phyloP scores from a whole-genome alignment of 805 yeast genomes.

The Metschnikowia amazonensis region DNA sequence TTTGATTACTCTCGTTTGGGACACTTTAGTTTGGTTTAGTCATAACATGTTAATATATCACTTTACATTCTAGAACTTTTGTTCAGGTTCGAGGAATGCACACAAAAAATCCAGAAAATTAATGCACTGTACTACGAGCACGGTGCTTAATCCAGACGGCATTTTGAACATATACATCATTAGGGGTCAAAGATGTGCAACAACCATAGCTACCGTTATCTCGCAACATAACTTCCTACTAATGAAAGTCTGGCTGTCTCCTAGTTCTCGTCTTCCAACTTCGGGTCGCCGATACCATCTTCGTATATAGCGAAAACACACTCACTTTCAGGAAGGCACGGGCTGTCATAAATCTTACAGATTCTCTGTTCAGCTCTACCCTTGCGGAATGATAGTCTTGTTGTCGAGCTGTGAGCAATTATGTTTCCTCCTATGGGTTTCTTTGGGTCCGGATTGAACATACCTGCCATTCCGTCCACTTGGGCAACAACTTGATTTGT shows the following conservation, averaged over 20 bases:
- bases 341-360: constrained; percentile 93
- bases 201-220: not conserved
- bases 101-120: not conserved
- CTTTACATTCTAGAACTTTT: not conserved
- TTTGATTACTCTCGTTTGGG: too few relatives aligned
- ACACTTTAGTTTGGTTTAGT: not conserved
- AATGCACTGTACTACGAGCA: not conserved
- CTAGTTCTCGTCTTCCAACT: constrained; percentile 57
- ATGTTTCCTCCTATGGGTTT: constrained; percentile 98
- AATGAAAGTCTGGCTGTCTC: too few relatives aligned
- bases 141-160: not conserved
- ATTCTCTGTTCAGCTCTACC: constrained; percentile 90
- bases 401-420: constrained; percentile 94
- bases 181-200: not conserved
- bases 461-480: constrained; percentile 82
- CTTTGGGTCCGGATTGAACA: constrained; percentile 93
- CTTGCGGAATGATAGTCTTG: constrained; percentile 84
- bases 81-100: not conserved
- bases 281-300: constrained; percentile 96
- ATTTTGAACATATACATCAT: not conserved
- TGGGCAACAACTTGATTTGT: constrained; percentile 95
- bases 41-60: not conserved
- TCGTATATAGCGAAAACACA: constrained; percentile 93
- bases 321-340: constrained; percentile 93
- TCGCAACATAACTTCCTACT: not conserved